These are phyloP conservation scores for Suzukiozyma palmioleophila DNA, from an alignment of 1,139 yeast genomes.

Conservation along the genomic window DNA sequence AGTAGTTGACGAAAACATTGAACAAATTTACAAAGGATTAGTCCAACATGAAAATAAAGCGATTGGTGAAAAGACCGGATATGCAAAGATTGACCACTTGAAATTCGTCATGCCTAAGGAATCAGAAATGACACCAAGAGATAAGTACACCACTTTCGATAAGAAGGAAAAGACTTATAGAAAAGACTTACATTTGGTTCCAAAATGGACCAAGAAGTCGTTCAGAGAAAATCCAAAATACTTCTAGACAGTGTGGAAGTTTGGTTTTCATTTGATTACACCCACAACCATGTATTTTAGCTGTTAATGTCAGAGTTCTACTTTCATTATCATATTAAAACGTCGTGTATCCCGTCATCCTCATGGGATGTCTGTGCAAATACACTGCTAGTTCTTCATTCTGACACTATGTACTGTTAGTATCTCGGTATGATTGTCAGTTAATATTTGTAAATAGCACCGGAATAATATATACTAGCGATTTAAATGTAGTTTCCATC, in stretches of 20 bases:
- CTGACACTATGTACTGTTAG: too few relatives aligned
- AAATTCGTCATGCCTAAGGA: conserved; percentile 69
- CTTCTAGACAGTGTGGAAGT: conserved; percentile 36
- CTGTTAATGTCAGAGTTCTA: not conserved
- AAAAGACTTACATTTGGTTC: conserved; percentile 81
- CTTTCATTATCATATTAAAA: too few relatives aligned
- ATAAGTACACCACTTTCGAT: conserved; percentile 85
- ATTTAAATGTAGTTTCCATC: too few relatives aligned
- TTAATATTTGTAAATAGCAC: too few relatives aligned
- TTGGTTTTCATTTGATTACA: not conserved
- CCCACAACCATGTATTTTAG: not conserved
- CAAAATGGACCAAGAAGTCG: conserved; percentile 86
- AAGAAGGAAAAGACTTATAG: conserved; percentile 74
- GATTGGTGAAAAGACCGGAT: conserved; percentile 41
- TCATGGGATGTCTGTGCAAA: too few relatives aligned
- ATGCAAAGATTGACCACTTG: conserved; percentile 50
- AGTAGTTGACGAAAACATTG: conserved; percentile 75
- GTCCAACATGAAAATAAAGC: conserved; percentile 12
- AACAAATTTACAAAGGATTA: conserved; percentile 63
- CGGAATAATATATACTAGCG: too few relatives aligned
- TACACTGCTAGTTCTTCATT: too few relatives aligned
- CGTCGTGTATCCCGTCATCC: too few relatives aligned
- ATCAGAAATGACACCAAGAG: conserved; percentile 68
- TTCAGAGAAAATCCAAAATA: conserved; percentile 77
- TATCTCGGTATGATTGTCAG: too few relatives aligned